Base-by-base conservation (phyloP, 1,284 basidiomycete genomes). In the Waitea zeae region DNA sequence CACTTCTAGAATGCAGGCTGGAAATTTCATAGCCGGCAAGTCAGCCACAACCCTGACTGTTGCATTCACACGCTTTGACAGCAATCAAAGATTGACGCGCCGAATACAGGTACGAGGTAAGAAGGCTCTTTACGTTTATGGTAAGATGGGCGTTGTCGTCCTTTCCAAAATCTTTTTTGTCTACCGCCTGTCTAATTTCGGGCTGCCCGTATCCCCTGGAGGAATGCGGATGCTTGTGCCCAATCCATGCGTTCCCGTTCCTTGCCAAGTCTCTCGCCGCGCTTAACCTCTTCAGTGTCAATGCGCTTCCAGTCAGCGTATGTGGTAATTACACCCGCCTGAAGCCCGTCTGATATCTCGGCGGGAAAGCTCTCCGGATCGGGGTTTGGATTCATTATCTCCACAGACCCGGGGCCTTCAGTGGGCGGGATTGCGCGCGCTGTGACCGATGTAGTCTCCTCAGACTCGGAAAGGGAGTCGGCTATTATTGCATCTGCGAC, bases 171-270 rank as follows among this genome's bases (percentile, higher is more conserved):
- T n/a, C n/a, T n/a, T n/a, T n/a, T n/a, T n/a, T n/a, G n/a, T n/a
- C n/a, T n/a, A n/a, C n/a, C n/a, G n/a, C n/a, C n/a, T n/a, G n/a
- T n/a, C 24, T 27, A 27, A 27, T 9, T 19, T 31, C 17, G 5
- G 14, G 19, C 20, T 14, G 5, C 18, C 33, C 36, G 27, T n/a
- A n/a, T n/a, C n/a, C n/a, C n/a, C n/a, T n/a, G n/a, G n/a, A 75
- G 46, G 40, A 69, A 64, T 26, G 41, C 40, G 34, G 43, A 48
- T 3, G 59, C 70, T 33, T 70, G 65, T 35, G 62, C 56, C 78
- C 79, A 83, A 1, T 43, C 46, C 70, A 89, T 75, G 41, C 86
- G 64, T 55, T 89, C 86, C 33, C 82, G 60, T 50, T 81, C 75
- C 54, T 89, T 89, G 2, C 73, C 75, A 17, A 56, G 38, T 27